A percentile compares a stretch with the other conserved stretches of the same genome.
Conservation (phyloP, 176 grass and related monocot genomes). For the Juncus effusus region DNA sequence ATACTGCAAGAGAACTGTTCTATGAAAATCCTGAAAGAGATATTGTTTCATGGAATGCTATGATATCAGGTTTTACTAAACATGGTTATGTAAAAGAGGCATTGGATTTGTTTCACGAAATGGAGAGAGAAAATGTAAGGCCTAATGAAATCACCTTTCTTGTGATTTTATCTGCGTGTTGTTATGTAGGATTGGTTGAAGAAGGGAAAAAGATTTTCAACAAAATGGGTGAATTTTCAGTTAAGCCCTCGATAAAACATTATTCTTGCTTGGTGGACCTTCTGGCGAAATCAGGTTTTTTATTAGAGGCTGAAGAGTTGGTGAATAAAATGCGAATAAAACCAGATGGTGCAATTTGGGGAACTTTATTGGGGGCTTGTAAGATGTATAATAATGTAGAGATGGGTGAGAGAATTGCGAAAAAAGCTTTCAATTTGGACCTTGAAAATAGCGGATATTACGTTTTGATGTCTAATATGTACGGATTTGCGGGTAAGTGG, state of each 20-base stretch:
- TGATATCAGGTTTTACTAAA: constrained; percentile 36
- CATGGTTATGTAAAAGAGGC: constrained; percentile 23
- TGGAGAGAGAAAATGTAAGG: constrained; percentile 25
- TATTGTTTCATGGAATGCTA: constrained; percentile 71
- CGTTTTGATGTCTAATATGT: constrained; percentile 41
- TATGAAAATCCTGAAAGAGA: constrained; percentile 28
- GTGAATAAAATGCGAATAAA: constrained; percentile 53
- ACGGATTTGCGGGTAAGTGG: constrained; percentile 26
- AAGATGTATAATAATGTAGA: constrained; percentile 40
- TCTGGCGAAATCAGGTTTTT: constrained; percentile 42
- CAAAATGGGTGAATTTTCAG: constrained; percentile 35
- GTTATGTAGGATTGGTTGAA: constrained; percentile 47
- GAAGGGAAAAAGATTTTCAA: constrained; percentile 42
- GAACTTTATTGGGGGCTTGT: constrained; percentile 63
- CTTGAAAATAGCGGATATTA: constrained; percentile 43
- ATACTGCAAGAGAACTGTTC: constrained; percentile 42
- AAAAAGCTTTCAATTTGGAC: constrained; percentile 38
- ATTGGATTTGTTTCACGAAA: constrained; percentile 38
- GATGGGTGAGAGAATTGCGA: constrained; percentile 33
- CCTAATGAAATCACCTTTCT: constrained; percentile 49
- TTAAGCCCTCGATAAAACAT: constrained; percentile 56
- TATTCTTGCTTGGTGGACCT: constrained; percentile 67
- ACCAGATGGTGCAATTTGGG: constrained; percentile 62
- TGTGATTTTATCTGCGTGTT: constrained; percentile 48
- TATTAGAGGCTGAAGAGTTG: constrained; percentile 50